Percentiles rank a stretch among this genome's conserved stretches.
phyloP scores from a whole-genome alignment of 441 rosid species.

The Monsonia emarginata region DNA sequence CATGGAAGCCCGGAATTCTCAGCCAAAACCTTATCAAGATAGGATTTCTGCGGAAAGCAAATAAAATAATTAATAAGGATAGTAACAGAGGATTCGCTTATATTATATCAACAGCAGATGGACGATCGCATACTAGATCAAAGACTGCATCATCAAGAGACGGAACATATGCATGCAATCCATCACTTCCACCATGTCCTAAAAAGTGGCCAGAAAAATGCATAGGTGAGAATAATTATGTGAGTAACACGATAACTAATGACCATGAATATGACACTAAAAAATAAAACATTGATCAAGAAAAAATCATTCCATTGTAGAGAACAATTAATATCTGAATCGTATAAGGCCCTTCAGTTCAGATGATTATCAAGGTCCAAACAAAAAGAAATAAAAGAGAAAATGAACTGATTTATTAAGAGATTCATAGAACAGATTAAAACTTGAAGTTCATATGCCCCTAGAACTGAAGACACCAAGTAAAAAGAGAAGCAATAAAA shows the following conservation, averaged over 20 bases:
- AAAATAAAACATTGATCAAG: background rate
- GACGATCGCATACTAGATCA: constrained; percentile 47
- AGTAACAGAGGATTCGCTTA: background rate
- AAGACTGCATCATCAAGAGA: constrained; percentile 63
- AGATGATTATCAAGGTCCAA: background rate
- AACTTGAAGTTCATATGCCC: too few relatives aligned
- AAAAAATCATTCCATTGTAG: background rate
- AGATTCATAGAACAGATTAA: background rate
- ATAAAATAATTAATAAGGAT: background rate
- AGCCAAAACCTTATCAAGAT: background rate
- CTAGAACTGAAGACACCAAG: too few relatives aligned
- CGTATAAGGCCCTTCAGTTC: background rate
- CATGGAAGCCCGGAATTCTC: background rate
- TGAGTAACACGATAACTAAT: background rate
- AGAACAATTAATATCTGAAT: background rate
- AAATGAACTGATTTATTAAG: background rate
- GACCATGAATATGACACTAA: background rate
- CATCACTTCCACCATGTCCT: constrained; percentile 97
- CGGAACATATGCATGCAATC: constrained; percentile 78
- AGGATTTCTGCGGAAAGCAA: background rate
- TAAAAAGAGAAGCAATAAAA: too few relatives aligned
- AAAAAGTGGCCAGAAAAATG: constrained; percentile 6
- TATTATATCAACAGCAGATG: constrained; percentile 7
- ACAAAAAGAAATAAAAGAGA: background rate
- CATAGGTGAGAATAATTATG: background rate